Conservation (phyloP, 306 rosid genomes). For the Fragaria vesca region DNA sequence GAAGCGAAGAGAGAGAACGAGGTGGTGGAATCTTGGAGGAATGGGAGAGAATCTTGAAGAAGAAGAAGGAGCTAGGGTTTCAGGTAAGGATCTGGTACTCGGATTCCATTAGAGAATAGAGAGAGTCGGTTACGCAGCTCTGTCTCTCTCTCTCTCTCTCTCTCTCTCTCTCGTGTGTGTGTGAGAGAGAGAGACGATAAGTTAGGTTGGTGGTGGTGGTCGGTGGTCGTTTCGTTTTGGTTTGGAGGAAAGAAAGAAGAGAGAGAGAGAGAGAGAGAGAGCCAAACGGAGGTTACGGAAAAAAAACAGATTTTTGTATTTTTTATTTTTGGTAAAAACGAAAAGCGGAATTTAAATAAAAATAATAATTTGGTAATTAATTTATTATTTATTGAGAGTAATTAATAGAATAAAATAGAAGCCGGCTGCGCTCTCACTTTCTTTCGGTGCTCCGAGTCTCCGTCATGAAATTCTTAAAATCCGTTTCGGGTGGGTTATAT, state of each 20-base stretch:
- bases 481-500: not conserved
- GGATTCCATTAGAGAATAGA: constrained; percentile 27
- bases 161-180: constrained; percentile 4
- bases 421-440: not conserved
- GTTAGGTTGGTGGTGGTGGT: too few relatives aligned
- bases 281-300: constrained; percentile 12
- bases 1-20: not conserved
- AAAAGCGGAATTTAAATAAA: not conserved
- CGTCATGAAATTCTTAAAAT: constrained; percentile 1
- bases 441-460: not conserved
- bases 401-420: not conserved
- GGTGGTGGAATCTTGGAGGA: constrained; percentile 19
- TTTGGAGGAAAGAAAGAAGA: not conserved
- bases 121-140: constrained; percentile 37
- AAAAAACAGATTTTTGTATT: not conserved
- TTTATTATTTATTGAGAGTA: too few relatives aligned
- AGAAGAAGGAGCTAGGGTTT: constrained; percentile 30
- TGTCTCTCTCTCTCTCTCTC: constrained; percentile 3
- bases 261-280: not conserved
- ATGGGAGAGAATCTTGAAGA: constrained; percentile 34
- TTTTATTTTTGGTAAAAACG: not conserved
- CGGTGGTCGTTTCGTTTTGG: constrained; percentile 29
- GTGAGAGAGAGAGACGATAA: not conserved
- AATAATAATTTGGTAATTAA: not conserved
- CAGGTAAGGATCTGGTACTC: constrained; percentile 56